Base-by-base conservation (phyloP, 192 early-diverging fungal species). In the Linnemannia schmuckeri region DNA sequence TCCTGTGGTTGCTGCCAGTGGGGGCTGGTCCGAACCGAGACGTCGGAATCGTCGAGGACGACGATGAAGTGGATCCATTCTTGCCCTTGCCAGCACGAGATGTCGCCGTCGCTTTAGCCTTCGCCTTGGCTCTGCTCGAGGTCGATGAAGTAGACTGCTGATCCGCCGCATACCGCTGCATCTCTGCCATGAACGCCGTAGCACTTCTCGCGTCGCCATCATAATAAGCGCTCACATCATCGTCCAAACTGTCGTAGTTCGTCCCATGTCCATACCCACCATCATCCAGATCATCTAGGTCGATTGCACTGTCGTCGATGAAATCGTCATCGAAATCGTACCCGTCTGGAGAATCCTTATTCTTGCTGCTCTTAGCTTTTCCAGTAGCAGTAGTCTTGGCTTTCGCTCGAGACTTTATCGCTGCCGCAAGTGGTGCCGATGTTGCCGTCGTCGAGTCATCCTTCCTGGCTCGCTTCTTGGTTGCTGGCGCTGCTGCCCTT, bases 271-370 rank as follows among this genome's bases (percentile, higher is more conserved):
- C 27, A 66, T 33, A 35, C n/a, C 40, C 38, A 30, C 41, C 77
- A 3, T 79, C 69, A 24, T 70, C 38, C 40, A 27, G 13, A 7
- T 77, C 75, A 10, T 70, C 71, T 20, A 75, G 15, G 2, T 61
- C 10, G 7, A 71, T 74, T 6, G 46, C 30, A 6, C 76, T 70
- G 17, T 78, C 79, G 63, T 79, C 79, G 12, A 73, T 38, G 30
- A 42, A 10, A 27, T 87, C 79, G 6, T 37, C 75, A 74, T 78
- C 74, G 66, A 74, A 81, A 40, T 81, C 79, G n/a, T 81, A 66
- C 7, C 68, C 77, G 49, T 52, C 35, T 0, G 41, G 42, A 8
- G 24, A 37, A 30, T 52, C 69, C n/a, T 71, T 72, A 13, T 46
- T 52, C 72, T 82, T 76, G 20, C 30, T 35, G 24, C 33, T 40